Conservation (phyloP, 306 rosid species). For the Inga oerstediana region DNA sequence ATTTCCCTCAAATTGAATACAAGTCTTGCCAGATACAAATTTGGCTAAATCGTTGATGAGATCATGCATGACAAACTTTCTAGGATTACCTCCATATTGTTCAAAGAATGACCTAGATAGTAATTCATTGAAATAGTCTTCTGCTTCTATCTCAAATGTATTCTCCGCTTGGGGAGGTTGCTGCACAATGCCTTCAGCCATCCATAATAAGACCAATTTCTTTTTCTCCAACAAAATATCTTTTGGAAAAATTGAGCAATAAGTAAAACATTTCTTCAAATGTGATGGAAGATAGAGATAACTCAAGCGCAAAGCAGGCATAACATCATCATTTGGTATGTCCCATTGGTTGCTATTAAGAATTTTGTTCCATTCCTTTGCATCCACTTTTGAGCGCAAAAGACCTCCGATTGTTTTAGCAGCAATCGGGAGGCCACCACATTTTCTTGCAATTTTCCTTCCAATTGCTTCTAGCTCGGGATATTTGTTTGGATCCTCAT, state of each 20-base stretch:
- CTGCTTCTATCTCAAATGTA: slow-evolving; percentile 28
- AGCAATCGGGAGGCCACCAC: slow-evolving; percentile 54
- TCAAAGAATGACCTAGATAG: slow-evolving; percentile 34
- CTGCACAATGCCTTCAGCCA: slow-evolving; percentile 43
- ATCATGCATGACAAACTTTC: slow-evolving; percentile 33
- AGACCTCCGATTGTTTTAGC: slow-evolving; percentile 47
- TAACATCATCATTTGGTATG: too few species aligned
- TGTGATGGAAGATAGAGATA: slow-evolving; percentile 28
- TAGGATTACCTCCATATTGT: background rate
- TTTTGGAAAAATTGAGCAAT: slow-evolving; percentile 40
- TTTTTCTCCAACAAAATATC: background rate
- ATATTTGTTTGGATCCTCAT: background rate
- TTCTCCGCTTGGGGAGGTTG: background rate
- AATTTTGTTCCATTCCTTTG: too few species aligned
- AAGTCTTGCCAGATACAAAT: background rate
- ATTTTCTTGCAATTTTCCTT: slow-evolving; percentile 38
- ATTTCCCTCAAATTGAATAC: background rate
- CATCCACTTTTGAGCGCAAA: too few species aligned
- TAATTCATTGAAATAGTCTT: slow-evolving; percentile 34
- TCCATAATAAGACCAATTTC: slow-evolving; percentile 34
- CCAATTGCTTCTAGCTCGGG: slow-evolving; percentile 39
- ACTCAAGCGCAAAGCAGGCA: too few species aligned
- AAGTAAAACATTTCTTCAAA: slow-evolving; percentile 35
- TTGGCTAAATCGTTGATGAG: slow-evolving; percentile 34
- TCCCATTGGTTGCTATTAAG: too few species aligned